Base-by-base conservation (phyloP, 2,329 filamentous ascomycete species). In the Pseudocercospora pini-densiflorae region DNA sequence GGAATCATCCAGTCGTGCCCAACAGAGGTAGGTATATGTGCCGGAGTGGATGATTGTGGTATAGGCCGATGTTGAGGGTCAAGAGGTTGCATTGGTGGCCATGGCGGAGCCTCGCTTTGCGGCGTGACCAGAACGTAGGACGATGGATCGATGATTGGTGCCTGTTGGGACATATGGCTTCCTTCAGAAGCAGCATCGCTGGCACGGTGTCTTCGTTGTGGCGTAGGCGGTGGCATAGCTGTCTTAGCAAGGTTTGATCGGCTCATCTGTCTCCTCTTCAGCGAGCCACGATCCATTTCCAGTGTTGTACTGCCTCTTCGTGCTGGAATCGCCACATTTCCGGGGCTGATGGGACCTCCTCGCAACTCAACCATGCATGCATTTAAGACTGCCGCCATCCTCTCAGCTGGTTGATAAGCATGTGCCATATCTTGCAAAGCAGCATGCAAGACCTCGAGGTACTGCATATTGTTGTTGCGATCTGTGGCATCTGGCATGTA, bases 351-450 rank as follows among this genome's bases (percentile, higher is more conserved):
- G 0, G 72, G 70, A 31, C 70, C 71, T 36, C 68, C 70, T 40
- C 71, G 66, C 2, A 74, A 63, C 55, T 72, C 71, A 2, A 70
- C 59, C 67, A 74, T 73, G 23, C 70, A 68, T 7, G 72, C 72
- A 29, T 73, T 70, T 9, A 74, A 59, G 4, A 74, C 68, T 10
- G 67, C 62, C 8, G 70, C 70, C 71, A 73, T 73, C 23, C 69
- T 61, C 43, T 73, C 72, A 0, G 72, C 72, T 6, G 71, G 72
- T 23, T 71, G 66, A 40, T 72, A 73, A 24, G 64, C 65, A 54
- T 72, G 67, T 6, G 70, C 60, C 71, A 74, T 72, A 33, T 73
- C 71, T 43, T 70, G 68, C 6, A 74, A 43, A 8, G 72, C 72
- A 5, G 65, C 64, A 40, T 74, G 71, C 4, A 74, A 63, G 4